A percentile compares a stretch with the other conserved stretches of the same genome.
Conservation (phyloP, 768 basidiomycete genomes). For the Russula lepida region DNA sequence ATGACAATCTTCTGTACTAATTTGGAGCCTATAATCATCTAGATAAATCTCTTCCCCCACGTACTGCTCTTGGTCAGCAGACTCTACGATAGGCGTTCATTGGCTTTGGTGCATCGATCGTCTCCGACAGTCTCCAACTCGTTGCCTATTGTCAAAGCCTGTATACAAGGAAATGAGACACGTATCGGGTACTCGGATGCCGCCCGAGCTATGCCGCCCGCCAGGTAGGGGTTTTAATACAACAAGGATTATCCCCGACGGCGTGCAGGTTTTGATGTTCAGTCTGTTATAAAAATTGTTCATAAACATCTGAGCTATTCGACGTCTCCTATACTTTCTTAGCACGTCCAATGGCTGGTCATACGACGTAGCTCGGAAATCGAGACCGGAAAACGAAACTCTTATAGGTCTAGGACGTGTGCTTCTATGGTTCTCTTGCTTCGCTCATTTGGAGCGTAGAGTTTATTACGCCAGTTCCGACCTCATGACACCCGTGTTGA, state of each 20-base stretch:
- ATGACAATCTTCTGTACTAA: slow-evolving; percentile 42
- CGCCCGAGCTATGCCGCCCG: slow-evolving; percentile 63
- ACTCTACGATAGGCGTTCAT: slow-evolving; percentile 84
- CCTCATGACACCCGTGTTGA: no score
- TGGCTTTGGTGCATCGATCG: slow-evolving; percentile 79
- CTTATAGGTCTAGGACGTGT: neutral
- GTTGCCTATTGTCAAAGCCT: slow-evolving; percentile 89
- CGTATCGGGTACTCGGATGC: slow-evolving; percentile 74
- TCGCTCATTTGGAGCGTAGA: neutral
- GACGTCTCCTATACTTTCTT: neutral
- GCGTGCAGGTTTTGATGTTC: slow-evolving; percentile 87
- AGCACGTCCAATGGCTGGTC: neutral
- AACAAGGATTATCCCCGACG: slow-evolving; percentile 84
- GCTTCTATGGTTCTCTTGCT: neutral
- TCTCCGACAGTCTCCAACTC: slow-evolving; percentile 87
- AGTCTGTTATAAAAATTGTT: slow-evolving; percentile 87
- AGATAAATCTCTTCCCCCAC: slow-evolving; percentile 48
- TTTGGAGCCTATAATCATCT: slow-evolving; percentile 83
- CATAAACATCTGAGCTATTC: slow-evolving; percentile 64
- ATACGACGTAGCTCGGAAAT: slow-evolving; percentile 4
- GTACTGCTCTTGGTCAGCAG: slow-evolving; percentile 44
- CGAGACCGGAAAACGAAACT: neutral
- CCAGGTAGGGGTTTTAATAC: slow-evolving; percentile 87
- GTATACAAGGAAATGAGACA: slow-evolving; percentile 81
- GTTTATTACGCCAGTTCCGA: neutral